Base-by-base conservation (phyloP, 2,329 filamentous ascomycete species). In the Gaeumannomyces tritici region DNA sequence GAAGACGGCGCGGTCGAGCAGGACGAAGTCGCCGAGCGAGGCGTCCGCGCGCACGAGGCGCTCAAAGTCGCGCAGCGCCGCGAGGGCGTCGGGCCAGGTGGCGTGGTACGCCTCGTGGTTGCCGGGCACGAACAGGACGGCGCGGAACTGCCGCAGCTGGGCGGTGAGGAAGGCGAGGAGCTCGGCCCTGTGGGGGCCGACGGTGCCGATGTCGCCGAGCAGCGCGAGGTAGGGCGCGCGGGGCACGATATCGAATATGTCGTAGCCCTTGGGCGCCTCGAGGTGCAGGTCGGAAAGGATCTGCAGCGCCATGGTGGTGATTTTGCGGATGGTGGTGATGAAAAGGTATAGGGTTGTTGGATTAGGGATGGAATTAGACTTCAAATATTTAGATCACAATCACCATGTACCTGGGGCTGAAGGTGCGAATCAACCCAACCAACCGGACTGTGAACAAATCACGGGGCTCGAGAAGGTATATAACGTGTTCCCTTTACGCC, bases 271-370 rank as follows among this genome's bases (percentile, higher is more conserved):
- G 0, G 78, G 76, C 11, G 69, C 67, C 67, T 86, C 82, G 9
- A 86, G 74, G 64, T 86, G 83, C 4, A 86, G 73, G 69, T 86
- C 83, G 0, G 83, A 85, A n/a, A 85, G 63, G 58, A 86, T 77
- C 65, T 84, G 76, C 26, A 78, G 62, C 12, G 67, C 62, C 67
- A 71, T 72, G 7, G 12, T 31, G 24, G 28, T 26, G 26, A 8
- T 57, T 56, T 58, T 28, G 56, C 28, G 4, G 12, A n/a, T 35
- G 42, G 7, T 51, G 2, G 42, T 24, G 18, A 24, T 24, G 1
- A 6, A 51, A 51, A 2, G 4, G 42, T 51, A 8, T n/a, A 11
- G 42, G 8, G 42, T 51, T 6, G 42, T 9, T 51, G 42, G 5
- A n/a, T 24, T 18, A n/a, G 21, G 42, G 5, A 9, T 8, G 21